phyloP scores from a whole-genome alignment of 2,329 filamentous ascomycete species.

The Coniochaeta hoffmannii region DNA sequence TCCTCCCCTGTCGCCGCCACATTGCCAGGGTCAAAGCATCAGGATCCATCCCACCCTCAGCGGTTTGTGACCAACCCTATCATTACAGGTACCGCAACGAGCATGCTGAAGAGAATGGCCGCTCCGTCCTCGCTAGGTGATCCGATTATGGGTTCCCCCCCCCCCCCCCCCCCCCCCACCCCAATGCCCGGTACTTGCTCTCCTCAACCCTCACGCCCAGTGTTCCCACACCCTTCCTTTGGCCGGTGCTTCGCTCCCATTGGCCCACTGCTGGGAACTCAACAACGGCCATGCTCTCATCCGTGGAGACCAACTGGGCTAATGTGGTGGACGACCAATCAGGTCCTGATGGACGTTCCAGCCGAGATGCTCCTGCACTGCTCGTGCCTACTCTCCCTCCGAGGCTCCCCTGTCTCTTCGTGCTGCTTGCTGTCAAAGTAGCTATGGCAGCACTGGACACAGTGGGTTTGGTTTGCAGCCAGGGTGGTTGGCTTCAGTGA shows the following conservation, averaged over 20 bases:
- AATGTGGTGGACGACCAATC: slow-evolving; percentile 38
- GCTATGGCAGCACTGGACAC: background rate
- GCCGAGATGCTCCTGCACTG: slow-evolving; percentile 31
- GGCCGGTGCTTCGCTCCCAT: slow-evolving; percentile 20
- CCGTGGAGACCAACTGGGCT: slow-evolving; percentile 36
- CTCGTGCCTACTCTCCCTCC: slow-evolving; percentile 11
- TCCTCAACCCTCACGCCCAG: slow-evolving; percentile 2
- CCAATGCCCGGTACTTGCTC: slow-evolving; percentile 1
- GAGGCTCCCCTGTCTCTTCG: slow-evolving; percentile 6
- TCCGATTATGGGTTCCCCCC: slow-evolving; percentile 9
- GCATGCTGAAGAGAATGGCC: background rate
- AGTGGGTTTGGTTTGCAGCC: background rate
- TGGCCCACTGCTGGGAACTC: slow-evolving; percentile 30
- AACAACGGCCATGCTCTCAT: slow-evolving; percentile 46
- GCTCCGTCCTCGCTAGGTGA: slow-evolving; percentile 11
- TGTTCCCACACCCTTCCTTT: slow-evolving; percentile 10
- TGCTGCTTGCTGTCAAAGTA: background rate
- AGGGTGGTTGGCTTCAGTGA: slow-evolving; percentile 3
- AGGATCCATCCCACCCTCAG: slow-evolving; percentile 9
- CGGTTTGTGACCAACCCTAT: slow-evolving; percentile 5
- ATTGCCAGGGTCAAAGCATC: slow-evolving; percentile 11
- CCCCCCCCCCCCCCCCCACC: no score
- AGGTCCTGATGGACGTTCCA: slow-evolving; percentile 27
- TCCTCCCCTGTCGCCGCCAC: slow-evolving; percentile 9
- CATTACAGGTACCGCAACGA: slow-evolving; percentile 3